Base-by-base conservation (phyloP, 202 grass and related monocot genomes). In the Elaeis oleifera region DNA sequence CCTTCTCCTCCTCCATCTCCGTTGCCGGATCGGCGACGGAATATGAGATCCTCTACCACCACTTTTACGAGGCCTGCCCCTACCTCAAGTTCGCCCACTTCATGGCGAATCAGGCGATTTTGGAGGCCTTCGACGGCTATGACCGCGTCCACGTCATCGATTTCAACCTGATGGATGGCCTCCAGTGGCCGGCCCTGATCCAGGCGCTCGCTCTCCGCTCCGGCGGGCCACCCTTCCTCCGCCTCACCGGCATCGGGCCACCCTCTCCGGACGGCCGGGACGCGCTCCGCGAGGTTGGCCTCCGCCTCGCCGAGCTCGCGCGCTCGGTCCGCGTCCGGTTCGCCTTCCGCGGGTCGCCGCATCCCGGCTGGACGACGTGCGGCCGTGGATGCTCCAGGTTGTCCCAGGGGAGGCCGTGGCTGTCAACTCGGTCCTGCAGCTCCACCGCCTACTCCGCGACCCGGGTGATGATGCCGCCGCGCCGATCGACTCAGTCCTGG, bases 81-180 rank as follows among this genome's bases (percentile, higher is more conserved):
- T 82, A 80, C 81, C 81, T 95, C 4, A 85, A 80, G 64, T 95
- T 94, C 39, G 81, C 78, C 0, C 74, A 88, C 65, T 82, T 81
- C 60, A 72, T 78, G 23, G 78, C 89, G 5, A 94, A 94, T 56
- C 75, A 75, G 36, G 89, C 89, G 16, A 85, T 94, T 32, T 60
- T 88, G 0, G 81, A 88, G 13, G 89, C 84, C 4, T 80, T 85
- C 3, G 81, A 80, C 1, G 84, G 89, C 16, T 74, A 61, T 54
- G 59, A 55, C 31, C 18, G 50, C 1, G 69, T 94, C 1, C 89
- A 94, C 58, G 54, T 88, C 20, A 49, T 94, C 22, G 84, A 94
- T 64, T 71, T 94, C 26, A 75, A 61, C 65, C 66, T 94, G 53
- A 80, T 66, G 78, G 64, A 82, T 6, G 84, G 84, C 24, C 58